Base-by-base conservation (phyloP, 2,329 filamentous ascomycete species). In the Penicillium thymicola region DNA sequence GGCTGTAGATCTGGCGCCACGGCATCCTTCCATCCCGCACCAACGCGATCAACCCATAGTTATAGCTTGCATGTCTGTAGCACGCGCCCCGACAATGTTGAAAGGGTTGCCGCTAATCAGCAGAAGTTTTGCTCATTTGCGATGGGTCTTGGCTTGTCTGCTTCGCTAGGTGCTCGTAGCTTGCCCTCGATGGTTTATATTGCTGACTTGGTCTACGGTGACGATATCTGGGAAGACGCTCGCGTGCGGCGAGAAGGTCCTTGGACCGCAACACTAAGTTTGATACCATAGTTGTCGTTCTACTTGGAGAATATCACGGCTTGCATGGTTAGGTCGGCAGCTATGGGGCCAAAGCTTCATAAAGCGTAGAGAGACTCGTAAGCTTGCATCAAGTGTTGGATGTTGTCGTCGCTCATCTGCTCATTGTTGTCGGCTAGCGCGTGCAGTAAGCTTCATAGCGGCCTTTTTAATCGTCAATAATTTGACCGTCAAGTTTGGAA, bases 91-190 rank as follows among this genome's bases (percentile, higher is more conserved):
- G 0, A 85, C 80, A 16, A 88, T 76, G 68, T 92, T 89, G 68
- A 92, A 92, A 2, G 89, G 85, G 67, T 92, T 92, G 1, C 84
- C 83, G 62, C 82, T 88, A 6, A 92, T 80, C 8, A 92, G 72
- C 86, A 88, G 90, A 14, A 90, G 78, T 27, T 27, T 81, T 75
- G 1, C 69, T 73, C 60, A 79, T 75, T 18, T 78, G 65, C 0
- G 71, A 73, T 38, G 68, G 65, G 10, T 73, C 63, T 63, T 80
- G 81, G 3, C 80, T 81, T 2, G 80, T 76, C 36, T 76, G 75
- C 60, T 78, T 62, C 1, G 82, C 78, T 25, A 90, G 74, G 67
- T 88, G 78, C n/a, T 76, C 60, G 66, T 92, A 92, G 2, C 82
- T 79, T 49, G 78, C 80, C 1, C 78, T 81, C 38, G 83, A 78